Base-by-base conservation (phyloP, 176 grass and related monocot genomes). In the Stipa capillata region DNA sequence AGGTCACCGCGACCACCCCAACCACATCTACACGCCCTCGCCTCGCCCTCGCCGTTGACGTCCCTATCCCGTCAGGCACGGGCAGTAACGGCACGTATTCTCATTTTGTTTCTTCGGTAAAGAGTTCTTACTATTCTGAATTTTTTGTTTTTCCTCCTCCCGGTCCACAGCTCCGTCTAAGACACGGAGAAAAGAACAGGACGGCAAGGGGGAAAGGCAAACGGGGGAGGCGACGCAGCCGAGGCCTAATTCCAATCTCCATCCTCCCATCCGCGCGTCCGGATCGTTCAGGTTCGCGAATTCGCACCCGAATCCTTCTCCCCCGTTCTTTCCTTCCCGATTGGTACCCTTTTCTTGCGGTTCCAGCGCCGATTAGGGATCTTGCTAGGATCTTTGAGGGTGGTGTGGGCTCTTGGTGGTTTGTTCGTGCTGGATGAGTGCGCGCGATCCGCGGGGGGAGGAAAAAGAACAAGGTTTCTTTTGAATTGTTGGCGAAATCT, bases 231-330 rank as follows among this genome's bases (percentile, higher is more conserved):
- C 50, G 51, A 69, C 51, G 73, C 82, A 7, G 3, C 18, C 52
- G 23, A 84, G 51, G 41, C 52, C 41, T 16, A 35, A 57, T 31
- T 58, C 63, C 39, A 74, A 69, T 35, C 62, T 15, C 65, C 65
- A 5, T 1, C 55, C 24, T 31, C 58, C 62, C 28, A 76, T 36
- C 39, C 4, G 11, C 49, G 36, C 29, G 20, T 13, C 29, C 63
- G 9, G 31, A 59, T 60, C 52, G 23, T 23, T 0, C 63, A 77
- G 82, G 63, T 77, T 69, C 11, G 73, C 24, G 39, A 35, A 60
- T 77, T 84, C 63, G 16, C 32, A 20, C 40, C 29, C 52, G 16
- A n/a, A 70, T 70, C 82, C 62, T 68, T 84, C 62, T 47, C 37
- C 31, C 11, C 6, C n/a, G 31, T 16, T 1, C 34, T 2, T 59